These are phyloP conservation scores for Triticum turgidum DNA, from an alignment of 176 grass and related monocot species.

Conservation along the genomic window DNA sequence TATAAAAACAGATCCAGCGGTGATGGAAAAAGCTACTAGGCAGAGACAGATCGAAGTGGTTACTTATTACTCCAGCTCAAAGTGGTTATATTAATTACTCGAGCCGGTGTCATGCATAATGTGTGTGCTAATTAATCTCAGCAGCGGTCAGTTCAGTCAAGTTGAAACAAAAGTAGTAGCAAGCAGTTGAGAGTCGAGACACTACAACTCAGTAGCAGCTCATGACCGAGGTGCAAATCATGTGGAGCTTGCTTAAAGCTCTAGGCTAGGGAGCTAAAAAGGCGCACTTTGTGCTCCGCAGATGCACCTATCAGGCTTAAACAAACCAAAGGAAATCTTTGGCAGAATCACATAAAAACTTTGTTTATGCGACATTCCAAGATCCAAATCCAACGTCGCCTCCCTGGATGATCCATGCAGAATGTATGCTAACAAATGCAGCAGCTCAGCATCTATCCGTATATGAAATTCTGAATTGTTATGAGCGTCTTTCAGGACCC, in stretches of 20 bases:
- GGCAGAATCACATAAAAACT: slow-evolving; percentile 25
- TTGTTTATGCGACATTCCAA: slow-evolving; percentile 35
- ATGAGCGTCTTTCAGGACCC: neutral
- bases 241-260: slow-evolving; percentile 65
- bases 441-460: neutral
- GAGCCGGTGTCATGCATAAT: neutral
- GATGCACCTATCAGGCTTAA: slow-evolving; percentile 37
- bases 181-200: neutral
- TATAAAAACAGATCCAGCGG: too few relatives aligned
- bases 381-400: slow-evolving; percentile 38
- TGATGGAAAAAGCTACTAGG: too few relatives aligned
- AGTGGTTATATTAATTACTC: slow-evolving; percentile 20
- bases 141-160: neutral
- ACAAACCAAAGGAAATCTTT: slow-evolving; percentile 39
- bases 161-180: slow-evolving; percentile 29
- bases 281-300: slow-evolving; percentile 19
- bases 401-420: slow-evolving; percentile 3
- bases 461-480: neutral
- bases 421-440: neutral
- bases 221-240: slow-evolving; percentile 40
- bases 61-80: slow-evolving; percentile 26
- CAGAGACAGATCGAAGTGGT: slow-evolving; percentile 39
- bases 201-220: slow-evolving; percentile 58
- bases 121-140: slow-evolving; percentile 12
- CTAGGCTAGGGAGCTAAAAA: slow-evolving; percentile 35